Evolutionary conservation across 768 basidiomycete genomes (phyloP).

Genomic region (Lactarius hatsudake): DNA sequence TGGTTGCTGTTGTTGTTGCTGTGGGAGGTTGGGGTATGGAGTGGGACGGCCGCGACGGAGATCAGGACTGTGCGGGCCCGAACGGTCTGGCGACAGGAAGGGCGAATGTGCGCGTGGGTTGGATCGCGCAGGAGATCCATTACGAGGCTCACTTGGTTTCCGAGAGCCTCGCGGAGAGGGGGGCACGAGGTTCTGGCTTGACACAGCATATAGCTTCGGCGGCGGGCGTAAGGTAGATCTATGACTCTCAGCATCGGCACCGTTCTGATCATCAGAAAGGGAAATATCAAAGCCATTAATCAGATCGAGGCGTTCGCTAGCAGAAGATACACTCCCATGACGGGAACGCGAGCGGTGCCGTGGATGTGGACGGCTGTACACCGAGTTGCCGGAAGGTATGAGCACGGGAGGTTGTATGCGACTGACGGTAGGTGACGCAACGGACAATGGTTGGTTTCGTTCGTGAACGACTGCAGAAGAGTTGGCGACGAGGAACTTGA

Average conservation of each 20-base stretch:
- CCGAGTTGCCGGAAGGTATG: conserved; percentile 37
- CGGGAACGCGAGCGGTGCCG: conserved; percentile 40
- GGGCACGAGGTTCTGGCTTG: conserved; percentile 33
- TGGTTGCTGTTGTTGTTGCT: conserved; percentile 20
- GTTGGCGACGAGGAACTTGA: conserved; percentile 82
- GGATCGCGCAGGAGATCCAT: conserved; percentile 24
- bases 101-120: conserved; percentile 23
- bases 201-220: conserved; percentile 36
- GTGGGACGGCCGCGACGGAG: conserved; percentile 21
- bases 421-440: conserved; percentile 40
- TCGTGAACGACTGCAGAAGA: conserved; percentile 61
- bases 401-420: conserved; percentile 56
- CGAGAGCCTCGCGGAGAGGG: conserved; percentile 22
- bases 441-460: conserved; percentile 36
- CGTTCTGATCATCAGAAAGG: conserved; percentile 56
- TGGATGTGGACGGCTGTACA: conserved; percentile 47
- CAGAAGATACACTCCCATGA: conserved; percentile 69
- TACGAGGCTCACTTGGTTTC: conserved; percentile 21
- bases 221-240: conserved; percentile 44
- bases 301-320: conserved; percentile 57
- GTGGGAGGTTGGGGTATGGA: not conserved
- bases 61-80: conserved; percentile 18
- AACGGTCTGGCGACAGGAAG: conserved; percentile 27
- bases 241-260: conserved; percentile 49
- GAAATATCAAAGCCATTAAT: conserved; percentile 68